Evolutionary conservation across 495 filamentous ascomycete species (phyloP), one percentile per base, ranked within the genome.

Genomic region (Aspergillus saccharolyticus): DNA sequence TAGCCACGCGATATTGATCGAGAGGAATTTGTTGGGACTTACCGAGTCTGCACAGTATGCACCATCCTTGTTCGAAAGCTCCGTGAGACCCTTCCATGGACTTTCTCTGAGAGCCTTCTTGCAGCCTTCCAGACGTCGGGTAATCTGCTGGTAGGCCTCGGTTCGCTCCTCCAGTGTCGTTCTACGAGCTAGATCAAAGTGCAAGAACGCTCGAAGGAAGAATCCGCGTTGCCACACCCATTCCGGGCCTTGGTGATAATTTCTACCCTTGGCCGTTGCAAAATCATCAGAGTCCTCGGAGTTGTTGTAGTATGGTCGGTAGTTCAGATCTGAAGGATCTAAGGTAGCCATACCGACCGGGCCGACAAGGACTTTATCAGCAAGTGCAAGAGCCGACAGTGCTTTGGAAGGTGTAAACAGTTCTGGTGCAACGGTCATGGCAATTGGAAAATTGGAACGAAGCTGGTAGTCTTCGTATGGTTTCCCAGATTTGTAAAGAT

Each of bases 211-310:
- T 39, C 95, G 82, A 16, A 97, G 78, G 77, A 93, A 97, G 79
- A 89, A 99, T 8, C 95, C 95, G 4, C 89, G 90, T 1, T 91
- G 95, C 95, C 95, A 99, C n/a, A 96, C 76, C 95, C 95, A 99
- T 71, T 99, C 95, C 0, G 95, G 95, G 1, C 95, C 95, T 70
- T 97, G 94, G 68, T 99, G 95, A 70, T 99, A 99, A 67, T 96
- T 97, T 17, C 95, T 79, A 15, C 95, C 95, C 64, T 97, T 97
- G 55, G 87, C 83, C 0, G 91, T 97, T 1, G 86, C 80, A 66
- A 96, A 97, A 67, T 96, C 89, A 39, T 80, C 83, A 12, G 84
- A 89, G 70, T 99, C 95, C 67, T 97, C 92, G 44, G 87, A 88
- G 74, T 99, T 99, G 75, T 84, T 85, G 76, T 99, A 99, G 76